Conservation (phyloP, 2,329 filamentous ascomycete species). For the Botryotinia globosa region DNA sequence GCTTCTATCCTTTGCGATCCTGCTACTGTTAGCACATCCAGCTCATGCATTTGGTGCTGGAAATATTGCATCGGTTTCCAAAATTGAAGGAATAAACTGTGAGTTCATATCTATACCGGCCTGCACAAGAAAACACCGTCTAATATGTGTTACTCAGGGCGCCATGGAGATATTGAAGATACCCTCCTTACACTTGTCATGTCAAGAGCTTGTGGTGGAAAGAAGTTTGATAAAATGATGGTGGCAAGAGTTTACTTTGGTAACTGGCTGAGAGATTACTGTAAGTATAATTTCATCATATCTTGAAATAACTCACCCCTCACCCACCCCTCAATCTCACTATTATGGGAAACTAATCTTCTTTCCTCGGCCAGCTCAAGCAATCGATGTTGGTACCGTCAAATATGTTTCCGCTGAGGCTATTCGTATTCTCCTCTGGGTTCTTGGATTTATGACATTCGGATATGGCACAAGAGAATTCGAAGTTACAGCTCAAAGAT, state of each 20-base stretch:
- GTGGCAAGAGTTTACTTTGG: slow-evolving; percentile 93
- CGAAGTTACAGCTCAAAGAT: slow-evolving; percentile 74
- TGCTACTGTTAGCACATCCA: slow-evolving; percentile 66
- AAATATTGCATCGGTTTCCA: slow-evolving; percentile 79
- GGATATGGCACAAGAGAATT: slow-evolving; percentile 82
- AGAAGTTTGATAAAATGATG: slow-evolving; percentile 85
- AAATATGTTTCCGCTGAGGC: slow-evolving; percentile 88
- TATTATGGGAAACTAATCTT: background rate
- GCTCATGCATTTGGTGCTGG: slow-evolving; percentile 80
- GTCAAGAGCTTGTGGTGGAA: slow-evolving; percentile 60
- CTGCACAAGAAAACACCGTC: background rate
- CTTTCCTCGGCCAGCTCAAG: slow-evolving; percentile 54
- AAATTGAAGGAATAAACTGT: slow-evolving; percentile 82
- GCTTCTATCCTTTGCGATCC: slow-evolving; percentile 47
- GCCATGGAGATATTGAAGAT: slow-evolving; percentile 92
- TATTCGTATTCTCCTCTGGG: slow-evolving; percentile 83
- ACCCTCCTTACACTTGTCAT: slow-evolving; percentile 70
- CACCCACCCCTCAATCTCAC: background rate
- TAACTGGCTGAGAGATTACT: slow-evolving; percentile 93
- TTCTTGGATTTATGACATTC: slow-evolving; percentile 87
- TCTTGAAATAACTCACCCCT: background rate
- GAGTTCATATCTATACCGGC: slow-evolving; percentile 34
- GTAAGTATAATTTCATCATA: slow-evolving; percentile 26
- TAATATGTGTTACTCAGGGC: slow-evolving; percentile 49
- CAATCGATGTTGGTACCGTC: slow-evolving; percentile 87